Conservation (phyloP, 1,284 basidiomycete species). For the Stereum hirsutum region DNA sequence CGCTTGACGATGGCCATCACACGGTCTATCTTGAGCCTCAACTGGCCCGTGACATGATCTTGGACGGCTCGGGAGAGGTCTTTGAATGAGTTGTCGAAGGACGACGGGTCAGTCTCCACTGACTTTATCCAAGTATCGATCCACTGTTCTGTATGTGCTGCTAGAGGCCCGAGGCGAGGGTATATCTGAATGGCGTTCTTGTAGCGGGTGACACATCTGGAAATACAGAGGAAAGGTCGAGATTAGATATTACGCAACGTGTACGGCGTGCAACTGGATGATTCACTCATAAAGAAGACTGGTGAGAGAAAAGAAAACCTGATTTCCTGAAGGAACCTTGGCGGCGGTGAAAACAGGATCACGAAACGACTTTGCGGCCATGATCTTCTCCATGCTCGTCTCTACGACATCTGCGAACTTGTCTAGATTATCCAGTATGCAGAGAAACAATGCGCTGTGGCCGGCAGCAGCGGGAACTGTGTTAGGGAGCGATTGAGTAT, state of each 20-base stretch:
- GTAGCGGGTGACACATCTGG: slow-evolving; percentile 50
- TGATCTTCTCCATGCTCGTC: slow-evolving; percentile 31
- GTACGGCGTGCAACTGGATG: too few relatives aligned
- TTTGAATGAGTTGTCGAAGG: slow-evolving; percentile 25
- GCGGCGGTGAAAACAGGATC: slow-evolving; percentile 24
- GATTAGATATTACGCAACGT: too few relatives aligned
- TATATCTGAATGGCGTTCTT: slow-evolving; percentile 42
- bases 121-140: slow-evolving; percentile 36
- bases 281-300: slow-evolving; percentile 46
- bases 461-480: neutral
- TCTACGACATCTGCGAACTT: slow-evolving; percentile 32
- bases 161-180: slow-evolving; percentile 30
- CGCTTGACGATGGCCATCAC: slow-evolving; percentile 16
- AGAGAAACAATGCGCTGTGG: slow-evolving; percentile 41
- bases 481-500: too few relatives aligned
- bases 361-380: slow-evolving; percentile 16
- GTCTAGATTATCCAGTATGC: slow-evolving; percentile 42
- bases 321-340: slow-evolving; percentile 21
- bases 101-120: slow-evolving; percentile 25
- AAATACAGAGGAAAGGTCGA: slow-evolving; percentile 3
- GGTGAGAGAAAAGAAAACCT: slow-evolving; percentile 37
- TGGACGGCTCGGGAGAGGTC: slow-evolving; percentile 17
- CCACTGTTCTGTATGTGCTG: slow-evolving; percentile 33
- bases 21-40: slow-evolving; percentile 30
- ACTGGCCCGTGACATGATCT: slow-evolving; percentile 26